Base-by-base conservation (phyloP, 169 alveolate species). In the Pseudocohnilembus persalinus region DNA sequence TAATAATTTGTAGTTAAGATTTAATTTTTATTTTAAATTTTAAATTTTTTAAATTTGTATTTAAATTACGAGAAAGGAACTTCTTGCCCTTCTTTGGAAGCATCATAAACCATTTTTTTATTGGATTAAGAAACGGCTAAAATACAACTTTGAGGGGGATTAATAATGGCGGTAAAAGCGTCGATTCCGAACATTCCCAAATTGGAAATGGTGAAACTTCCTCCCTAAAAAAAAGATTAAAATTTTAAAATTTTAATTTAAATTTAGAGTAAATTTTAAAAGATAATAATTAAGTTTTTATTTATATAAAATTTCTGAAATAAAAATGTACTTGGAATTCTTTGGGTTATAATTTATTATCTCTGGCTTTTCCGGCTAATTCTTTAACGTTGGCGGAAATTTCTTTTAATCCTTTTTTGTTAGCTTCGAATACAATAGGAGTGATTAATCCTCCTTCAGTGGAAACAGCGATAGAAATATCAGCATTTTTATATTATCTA, bases 111-210 rank as follows among this genome's bases (percentile, higher is more conserved):
- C 68, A 49, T 49, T 49, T 49, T 49, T 49, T 49, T 49, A 20
- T 49, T 49, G 20, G 26, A 11, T 49, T 49, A 49, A 49, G 68
- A 49, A 0, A 96, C 96, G 29, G 98, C 97, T 81, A 96, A 88
- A 77, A 96, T 96, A 76, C 96, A 89, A 34, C 97, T 96, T 64
- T 88, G 93, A 30, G 96, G 96, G 30, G 95, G 95, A 75, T 97
- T 97, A 33, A 95, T 84, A 49, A 95, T 95, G 28, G 98, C 98
- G 77, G 93, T 91, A 88, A 96, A 95, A 68, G 90, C 87, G 29
- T 94, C 88, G 33, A 96, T 93, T 33, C 97, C 97, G 75, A 91
- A 93, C 98, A 96, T 96, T 34, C 98, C 98, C 83, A 96, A 83
- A 82, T 96, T 96, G 49, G 97, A 93, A 77, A 96, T 94, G 81